Conservation (phyloP, 169 alveolate genomes). For the Eimeria maxima region DNA sequence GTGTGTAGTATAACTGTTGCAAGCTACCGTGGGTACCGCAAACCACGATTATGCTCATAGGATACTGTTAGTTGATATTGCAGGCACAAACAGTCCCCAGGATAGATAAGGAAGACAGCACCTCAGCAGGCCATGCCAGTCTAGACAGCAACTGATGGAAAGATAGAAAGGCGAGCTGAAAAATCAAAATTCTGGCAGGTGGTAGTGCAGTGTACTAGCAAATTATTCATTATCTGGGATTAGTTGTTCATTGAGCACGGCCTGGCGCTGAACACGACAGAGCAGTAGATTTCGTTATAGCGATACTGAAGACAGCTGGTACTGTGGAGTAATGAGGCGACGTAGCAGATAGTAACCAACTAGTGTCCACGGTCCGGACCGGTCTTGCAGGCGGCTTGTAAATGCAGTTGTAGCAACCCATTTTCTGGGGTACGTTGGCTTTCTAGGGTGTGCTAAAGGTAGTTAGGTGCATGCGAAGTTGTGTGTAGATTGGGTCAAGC, state of each 20-base stretch:
- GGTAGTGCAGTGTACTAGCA: neutral
- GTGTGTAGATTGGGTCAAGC: neutral
- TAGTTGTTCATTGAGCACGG: neutral
- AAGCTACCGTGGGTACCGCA: neutral
- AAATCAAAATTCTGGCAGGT: neutral
- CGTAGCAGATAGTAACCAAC: no score
- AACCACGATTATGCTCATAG: neutral
- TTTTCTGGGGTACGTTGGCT: no score
- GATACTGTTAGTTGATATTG: neutral
- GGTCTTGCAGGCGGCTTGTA: no score
- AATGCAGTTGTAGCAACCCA: no score
- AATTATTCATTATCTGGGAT: neutral
- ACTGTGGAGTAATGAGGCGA: no score
- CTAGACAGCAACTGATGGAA: neutral
- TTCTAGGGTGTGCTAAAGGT: neutral
- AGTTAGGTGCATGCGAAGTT: neutral
- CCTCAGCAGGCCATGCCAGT: neutral
- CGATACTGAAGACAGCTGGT: no score
- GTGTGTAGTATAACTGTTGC: neutral
- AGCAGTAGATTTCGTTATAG: no score
- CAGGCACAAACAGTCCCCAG: neutral
- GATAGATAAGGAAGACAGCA: neutral
- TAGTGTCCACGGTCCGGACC: no score
- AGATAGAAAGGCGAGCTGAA: no score
- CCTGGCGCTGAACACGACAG: neutral